Conservation (phyloP, 441 rosid genomes). For the Biscutella auriculata region DNA sequence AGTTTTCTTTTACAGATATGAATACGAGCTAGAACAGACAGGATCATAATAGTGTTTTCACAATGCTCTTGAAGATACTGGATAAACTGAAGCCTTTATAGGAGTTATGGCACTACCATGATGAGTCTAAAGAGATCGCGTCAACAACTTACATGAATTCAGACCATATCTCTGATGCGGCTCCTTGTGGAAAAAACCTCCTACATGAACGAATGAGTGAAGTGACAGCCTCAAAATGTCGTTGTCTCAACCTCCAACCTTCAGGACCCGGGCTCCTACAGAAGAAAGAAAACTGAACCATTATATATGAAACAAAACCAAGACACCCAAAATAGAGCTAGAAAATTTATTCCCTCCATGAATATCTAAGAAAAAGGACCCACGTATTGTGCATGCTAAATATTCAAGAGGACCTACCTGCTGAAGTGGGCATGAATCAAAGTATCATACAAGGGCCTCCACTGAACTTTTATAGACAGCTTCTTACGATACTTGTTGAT, state of each 20-base stretch:
- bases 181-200: constrained; percentile 78
- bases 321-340: neutral
- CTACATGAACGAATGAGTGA: constrained; percentile 86
- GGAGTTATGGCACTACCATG: constrained; percentile 1
- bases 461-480: constrained; percentile 61
- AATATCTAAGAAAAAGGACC: neutral
- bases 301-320: neutral
- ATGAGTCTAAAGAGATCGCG: constrained; percentile 1
- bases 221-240: constrained; percentile 80
- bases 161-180: constrained; percentile 95
- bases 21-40: neutral
- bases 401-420: constrained; percentile 39
- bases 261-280: constrained; percentile 96
- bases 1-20: neutral
- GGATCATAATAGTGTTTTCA: neutral
- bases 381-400: neutral
- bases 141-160: constrained; percentile 62
- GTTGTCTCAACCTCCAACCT: constrained; percentile 94
- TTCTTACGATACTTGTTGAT: constrained; percentile 73
- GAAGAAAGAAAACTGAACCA: neutral
- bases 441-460: constrained; percentile 93
- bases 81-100: neutral
- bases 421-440: constrained; percentile 77
- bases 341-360: neutral
- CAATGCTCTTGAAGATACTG: neutral